A percentile compares a stretch with the other conserved stretches of the same genome.
Conservation (phyloP, 1,139 yeast genomes). For the Geotrichum carabidarum region DNA sequence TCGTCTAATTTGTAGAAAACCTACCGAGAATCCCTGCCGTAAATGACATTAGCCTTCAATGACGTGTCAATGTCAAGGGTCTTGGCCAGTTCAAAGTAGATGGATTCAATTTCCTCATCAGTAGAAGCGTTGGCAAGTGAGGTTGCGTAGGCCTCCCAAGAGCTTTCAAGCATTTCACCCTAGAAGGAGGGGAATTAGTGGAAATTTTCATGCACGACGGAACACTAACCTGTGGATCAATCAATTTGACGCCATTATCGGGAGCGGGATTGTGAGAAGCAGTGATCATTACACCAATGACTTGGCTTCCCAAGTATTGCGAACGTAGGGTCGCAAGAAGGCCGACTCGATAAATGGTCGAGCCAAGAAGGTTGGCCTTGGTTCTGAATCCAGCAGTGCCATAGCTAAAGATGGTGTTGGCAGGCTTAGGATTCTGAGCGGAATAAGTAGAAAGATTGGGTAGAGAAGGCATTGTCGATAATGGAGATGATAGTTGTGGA, state of each 20-base stretch:
- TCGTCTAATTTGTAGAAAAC: slow-evolving; percentile 26
- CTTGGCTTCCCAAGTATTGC: slow-evolving; percentile 57
- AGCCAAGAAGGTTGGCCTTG: slow-evolving; percentile 64
- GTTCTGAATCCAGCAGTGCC: slow-evolving; percentile 98
- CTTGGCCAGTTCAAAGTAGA: slow-evolving; percentile 34
- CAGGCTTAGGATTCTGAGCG: slow-evolving; percentile 45
- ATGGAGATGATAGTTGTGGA: not conserved
- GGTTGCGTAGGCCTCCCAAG: slow-evolving; percentile 85
- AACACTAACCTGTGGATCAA: slow-evolving; percentile 56
- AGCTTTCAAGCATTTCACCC: slow-evolving; percentile 83
- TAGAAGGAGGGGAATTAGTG: slow-evolving; percentile 22
- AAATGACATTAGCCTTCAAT: slow-evolving; percentile 43
- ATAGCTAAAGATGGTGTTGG: slow-evolving; percentile 50
- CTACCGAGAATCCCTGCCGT: slow-evolving; percentile 48
- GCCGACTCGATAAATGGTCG: slow-evolving; percentile 82
- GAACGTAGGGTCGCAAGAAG: slow-evolving; percentile 79
- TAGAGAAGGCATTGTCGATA: slow-evolving; percentile 11
- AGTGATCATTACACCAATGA: slow-evolving; percentile 82
- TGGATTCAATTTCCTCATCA: slow-evolving; percentile 35
- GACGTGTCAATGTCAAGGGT: slow-evolving; percentile 44
- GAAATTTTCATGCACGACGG: not conserved
- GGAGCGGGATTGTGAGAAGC: slow-evolving; percentile 95
- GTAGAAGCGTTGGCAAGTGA: slow-evolving; percentile 62
- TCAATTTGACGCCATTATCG: slow-evolving; percentile 94
- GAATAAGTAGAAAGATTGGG: slow-evolving; percentile 14